Conservation (phyloP, 1,284 basidiomycete genomes). For the Gymnopus androsaceus region DNA sequence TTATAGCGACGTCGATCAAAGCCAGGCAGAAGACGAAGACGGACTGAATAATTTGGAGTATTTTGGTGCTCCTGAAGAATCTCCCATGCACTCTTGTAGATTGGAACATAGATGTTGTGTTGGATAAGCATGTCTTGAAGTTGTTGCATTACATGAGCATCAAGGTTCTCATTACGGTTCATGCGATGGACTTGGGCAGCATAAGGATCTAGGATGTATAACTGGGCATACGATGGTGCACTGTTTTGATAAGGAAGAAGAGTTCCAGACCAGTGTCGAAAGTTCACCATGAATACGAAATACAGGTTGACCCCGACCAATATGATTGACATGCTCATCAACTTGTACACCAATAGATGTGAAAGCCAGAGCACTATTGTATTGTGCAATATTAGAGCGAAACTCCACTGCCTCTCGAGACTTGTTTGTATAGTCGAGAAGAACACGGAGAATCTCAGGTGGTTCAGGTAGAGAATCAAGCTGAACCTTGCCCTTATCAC, state of each 20-base stretch:
- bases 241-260: slow-evolving; percentile 28
- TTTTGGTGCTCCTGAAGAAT: slow-evolving; percentile 23
- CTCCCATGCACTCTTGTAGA: slow-evolving; percentile 34
- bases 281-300: slow-evolving; percentile 42
- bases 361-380: slow-evolving; percentile 40
- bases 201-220: slow-evolving; percentile 39
- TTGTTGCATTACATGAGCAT: slow-evolving; percentile 23
- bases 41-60: slow-evolving; percentile 21
- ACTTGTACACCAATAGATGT: slow-evolving; percentile 38
- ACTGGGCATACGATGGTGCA: slow-evolving; percentile 27
- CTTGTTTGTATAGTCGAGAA: slow-evolving; percentile 23
- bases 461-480: slow-evolving; percentile 15
- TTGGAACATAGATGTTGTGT: slow-evolving; percentile 31
- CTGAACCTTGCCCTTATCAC: slow-evolving; percentile 24
- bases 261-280: slow-evolving; percentile 34
- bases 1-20: slow-evolving; percentile 40
- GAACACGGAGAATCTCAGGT: slow-evolving; percentile 12
- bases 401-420: slow-evolving; percentile 22
- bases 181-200: slow-evolving; percentile 26
- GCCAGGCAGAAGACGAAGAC: too few relatives aligned
- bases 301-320: slow-evolving; percentile 30
- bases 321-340: slow-evolving; percentile 29
- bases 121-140: slow-evolving; percentile 30
- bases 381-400: slow-evolving; percentile 30
- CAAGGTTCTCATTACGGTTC: slow-evolving; percentile 27